Evolutionary conservation across 768 basidiomycete species (phyloP).

Genomic region (Kwoniella heveanensis): DNA sequence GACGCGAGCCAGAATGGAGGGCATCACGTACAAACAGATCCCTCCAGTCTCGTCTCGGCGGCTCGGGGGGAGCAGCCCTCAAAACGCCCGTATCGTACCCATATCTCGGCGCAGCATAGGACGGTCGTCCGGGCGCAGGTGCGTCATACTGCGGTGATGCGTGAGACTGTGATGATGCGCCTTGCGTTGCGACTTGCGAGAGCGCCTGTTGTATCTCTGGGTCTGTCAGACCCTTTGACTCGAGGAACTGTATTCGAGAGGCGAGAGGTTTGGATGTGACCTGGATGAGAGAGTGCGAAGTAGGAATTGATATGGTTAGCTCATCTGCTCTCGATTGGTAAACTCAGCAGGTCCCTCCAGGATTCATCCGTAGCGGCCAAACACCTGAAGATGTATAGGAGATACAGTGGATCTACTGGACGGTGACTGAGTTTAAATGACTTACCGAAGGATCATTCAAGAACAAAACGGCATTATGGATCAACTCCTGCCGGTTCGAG

Average conservation of each 20-base stretch:
- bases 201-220: conserved; percentile 85
- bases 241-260: conserved; percentile 89
- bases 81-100: conserved; percentile 23
- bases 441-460: conserved; percentile 78
- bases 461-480: conserved; percentile 81
- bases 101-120: conserved; percentile 17
- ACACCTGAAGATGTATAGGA: too few relatives aligned
- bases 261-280: conserved; percentile 74
- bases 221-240: conserved; percentile 83
- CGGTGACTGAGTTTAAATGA: background rate
- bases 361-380: too few relatives aligned
- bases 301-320: too few relatives aligned
- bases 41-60: conserved; percentile 83
- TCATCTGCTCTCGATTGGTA: too few relatives aligned
- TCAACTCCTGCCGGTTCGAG: conserved; percentile 60
- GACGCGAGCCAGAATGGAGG: too few relatives aligned
- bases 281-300: conserved; percentile 57
- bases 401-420: background rate
- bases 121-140: conserved; percentile 21
- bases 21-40: conserved; percentile 82
- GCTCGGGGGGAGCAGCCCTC: conserved; percentile 54
- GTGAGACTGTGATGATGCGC: background rate
- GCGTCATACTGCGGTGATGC: conserved; percentile 1
- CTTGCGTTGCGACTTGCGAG: conserved; percentile 57
- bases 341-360: too few relatives aligned